Evolutionary conservation across 202 grass and related monocot species (phyloP).

Genomic region (Brachypodium distachyon): DNA sequence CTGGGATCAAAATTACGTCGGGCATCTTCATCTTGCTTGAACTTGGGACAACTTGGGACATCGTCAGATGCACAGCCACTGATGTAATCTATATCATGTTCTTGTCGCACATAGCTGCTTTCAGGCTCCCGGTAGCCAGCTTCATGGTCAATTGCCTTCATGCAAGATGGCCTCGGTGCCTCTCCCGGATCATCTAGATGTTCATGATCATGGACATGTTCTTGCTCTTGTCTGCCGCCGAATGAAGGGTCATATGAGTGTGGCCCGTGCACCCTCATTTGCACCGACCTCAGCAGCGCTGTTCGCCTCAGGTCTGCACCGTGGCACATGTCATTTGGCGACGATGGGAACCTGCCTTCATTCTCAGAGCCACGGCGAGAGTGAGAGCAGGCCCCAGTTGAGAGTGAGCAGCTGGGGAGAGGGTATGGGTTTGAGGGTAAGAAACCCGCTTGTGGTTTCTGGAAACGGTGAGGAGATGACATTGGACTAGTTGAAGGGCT

Average conservation of each 20-base stretch:
- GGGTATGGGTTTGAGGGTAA: conserved; percentile 26
- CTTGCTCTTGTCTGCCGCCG: conserved; percentile 37
- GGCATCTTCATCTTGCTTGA: conserved; percentile 14
- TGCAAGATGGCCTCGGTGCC: conserved; percentile 25
- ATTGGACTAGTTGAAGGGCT: conserved; percentile 58
- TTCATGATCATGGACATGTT: conserved; percentile 35
- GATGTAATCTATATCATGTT: conserved; percentile 42
- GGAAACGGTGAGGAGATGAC: conserved; percentile 62
- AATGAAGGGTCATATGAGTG: conserved; percentile 24
- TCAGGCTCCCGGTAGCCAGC: conserved; percentile 19
- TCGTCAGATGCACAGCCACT: conserved; percentile 10
- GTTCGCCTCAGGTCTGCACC: conserved; percentile 67
- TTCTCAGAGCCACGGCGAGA: conserved; percentile 67
- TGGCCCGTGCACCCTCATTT: conserved; percentile 82
- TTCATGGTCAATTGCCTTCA: conserved; percentile 39
- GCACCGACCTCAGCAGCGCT: conserved; percentile 72
- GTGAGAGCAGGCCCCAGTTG: conserved; percentile 56
- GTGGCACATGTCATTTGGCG: conserved; percentile 87
- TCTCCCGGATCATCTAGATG: conserved; percentile 45
- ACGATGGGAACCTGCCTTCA: conserved; percentile 91
- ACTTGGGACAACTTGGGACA: conserved; percentile 21
- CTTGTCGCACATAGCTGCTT: conserved; percentile 26
- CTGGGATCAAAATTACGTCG: neutral
- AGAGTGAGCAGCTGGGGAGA: conserved; percentile 60
- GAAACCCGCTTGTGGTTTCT: conserved; percentile 38